A percentile compares a stretch with the other conserved stretches of the same genome.
Evolutionary conservation across 306 rosid genomes (phyloP).

Genomic region (Trichosanthes truncata): DNA sequence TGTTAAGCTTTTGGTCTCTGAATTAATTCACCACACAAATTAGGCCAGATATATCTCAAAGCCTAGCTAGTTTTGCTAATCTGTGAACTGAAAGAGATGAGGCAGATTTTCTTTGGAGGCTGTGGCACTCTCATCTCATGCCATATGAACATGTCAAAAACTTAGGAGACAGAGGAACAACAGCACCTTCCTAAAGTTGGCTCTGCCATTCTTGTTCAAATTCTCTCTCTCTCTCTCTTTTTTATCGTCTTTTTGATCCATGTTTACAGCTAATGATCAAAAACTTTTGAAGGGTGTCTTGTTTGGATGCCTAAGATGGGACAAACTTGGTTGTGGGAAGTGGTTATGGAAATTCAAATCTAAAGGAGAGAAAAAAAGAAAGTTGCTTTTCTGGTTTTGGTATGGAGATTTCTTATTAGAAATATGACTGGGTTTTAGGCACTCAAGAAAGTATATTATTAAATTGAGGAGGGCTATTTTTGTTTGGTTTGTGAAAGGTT

Average conservation of each 20-base stretch:
- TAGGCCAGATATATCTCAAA: neutral
- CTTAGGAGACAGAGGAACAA: constrained; percentile 22
- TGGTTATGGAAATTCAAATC: neutral
- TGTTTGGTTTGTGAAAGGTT: neutral
- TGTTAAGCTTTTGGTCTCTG: neutral
- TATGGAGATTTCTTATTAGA: neutral
- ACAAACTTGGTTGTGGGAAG: neutral
- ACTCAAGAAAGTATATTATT: neutral
- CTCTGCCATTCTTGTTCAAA: constrained; percentile 11
- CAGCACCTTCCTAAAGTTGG: constrained; percentile 9
- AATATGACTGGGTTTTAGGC: neutral
- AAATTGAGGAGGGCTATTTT: neutral
- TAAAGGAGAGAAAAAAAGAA: neutral
- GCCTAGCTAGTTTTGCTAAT: neutral
- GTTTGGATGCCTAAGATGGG: constrained; percentile 4
- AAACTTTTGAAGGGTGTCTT: neutral
- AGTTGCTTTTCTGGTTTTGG: neutral
- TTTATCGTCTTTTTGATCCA: neutral
- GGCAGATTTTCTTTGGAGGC: neutral
- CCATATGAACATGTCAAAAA: constrained; percentile 21
- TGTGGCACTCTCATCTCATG: neutral
- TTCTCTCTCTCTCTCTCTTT: constrained; percentile 20
- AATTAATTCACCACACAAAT: neutral
- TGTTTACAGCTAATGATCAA: neutral
- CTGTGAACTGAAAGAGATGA: constrained; percentile 6